phyloP scores from a whole-genome alignment of 768 basidiomycete genomes.

The Gloeophyllum trabeum region DNA sequence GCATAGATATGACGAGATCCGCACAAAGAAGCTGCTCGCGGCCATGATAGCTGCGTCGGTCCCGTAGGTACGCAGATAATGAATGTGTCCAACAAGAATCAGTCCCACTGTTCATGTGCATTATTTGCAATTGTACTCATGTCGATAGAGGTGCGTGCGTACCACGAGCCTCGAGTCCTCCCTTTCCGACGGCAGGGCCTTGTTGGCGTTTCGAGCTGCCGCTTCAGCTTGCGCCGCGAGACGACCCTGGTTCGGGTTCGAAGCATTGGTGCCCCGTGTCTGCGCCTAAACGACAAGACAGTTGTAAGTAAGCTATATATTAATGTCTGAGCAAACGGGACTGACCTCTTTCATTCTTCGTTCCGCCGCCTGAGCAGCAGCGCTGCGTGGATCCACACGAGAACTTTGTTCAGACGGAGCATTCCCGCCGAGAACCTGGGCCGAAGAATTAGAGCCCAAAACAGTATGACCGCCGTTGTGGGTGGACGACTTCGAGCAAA shows the following conservation, averaged over 20 bases:
- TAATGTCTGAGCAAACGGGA: background rate
- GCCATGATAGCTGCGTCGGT: too few relatives aligned
- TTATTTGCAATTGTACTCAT: too few relatives aligned
- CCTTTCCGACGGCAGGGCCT: slow-evolving; percentile 25
- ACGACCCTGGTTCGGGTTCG: slow-evolving; percentile 33
- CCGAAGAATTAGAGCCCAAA: slow-evolving; percentile 3
- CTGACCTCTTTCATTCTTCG: slow-evolving; percentile 20
- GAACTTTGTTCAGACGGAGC: too few relatives aligned
- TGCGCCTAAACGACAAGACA: too few relatives aligned
- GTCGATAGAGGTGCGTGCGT: too few relatives aligned
- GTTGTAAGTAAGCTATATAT: slow-evolving; percentile 4
- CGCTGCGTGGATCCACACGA: slow-evolving; percentile 15
- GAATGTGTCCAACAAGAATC: too few relatives aligned
- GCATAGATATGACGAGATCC: too few relatives aligned
- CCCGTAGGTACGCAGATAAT: too few relatives aligned
- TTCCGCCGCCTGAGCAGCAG: slow-evolving; percentile 25
- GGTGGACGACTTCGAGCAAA: slow-evolving; percentile 23
- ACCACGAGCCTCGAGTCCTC: slow-evolving; percentile 34
- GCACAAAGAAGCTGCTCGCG: too few relatives aligned
- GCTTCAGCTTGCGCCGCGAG: slow-evolving; percentile 31
- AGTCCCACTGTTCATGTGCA: slow-evolving; percentile 27
- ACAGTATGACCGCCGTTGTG: slow-evolving; percentile 20
- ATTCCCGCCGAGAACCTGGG: too few relatives aligned
- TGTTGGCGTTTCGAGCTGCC: slow-evolving; percentile 22
- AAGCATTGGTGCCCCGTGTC: slow-evolving; percentile 28